Evolutionary conservation across 1,139 yeast genomes (phyloP).

Genomic region (Candida sp.): DNA sequence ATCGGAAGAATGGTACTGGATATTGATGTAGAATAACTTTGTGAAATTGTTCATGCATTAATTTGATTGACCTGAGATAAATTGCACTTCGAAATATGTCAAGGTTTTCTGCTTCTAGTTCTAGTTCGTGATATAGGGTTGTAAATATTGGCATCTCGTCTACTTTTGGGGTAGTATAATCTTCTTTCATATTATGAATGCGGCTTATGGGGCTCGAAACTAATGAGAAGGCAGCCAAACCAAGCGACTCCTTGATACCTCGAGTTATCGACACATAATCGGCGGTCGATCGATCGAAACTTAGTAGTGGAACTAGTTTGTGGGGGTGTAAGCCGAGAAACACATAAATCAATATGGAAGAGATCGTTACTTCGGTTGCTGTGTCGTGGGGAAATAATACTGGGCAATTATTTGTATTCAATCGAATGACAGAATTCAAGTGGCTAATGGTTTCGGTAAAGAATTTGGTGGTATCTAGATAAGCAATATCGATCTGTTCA

Average conservation of each 20-base stretch:
- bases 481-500: not conserved
- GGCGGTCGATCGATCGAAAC: not conserved
- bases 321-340: not conserved
- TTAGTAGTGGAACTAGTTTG: not conserved
- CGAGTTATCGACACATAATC: not conserved
- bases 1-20: slow-evolving; percentile 26
- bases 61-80: not conserved
- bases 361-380: not conserved
- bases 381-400: not conserved
- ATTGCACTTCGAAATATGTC: not conserved
- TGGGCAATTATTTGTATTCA: not conserved
- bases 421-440: not conserved
- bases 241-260: not conserved
- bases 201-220: not conserved
- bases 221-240: not conserved
- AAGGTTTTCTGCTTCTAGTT: not conserved
- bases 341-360: not conserved
- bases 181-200: not conserved
- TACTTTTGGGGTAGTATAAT: not conserved
- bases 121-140: not conserved
- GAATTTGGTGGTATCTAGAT: not conserved
- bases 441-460: not conserved
- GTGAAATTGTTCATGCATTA: not conserved
- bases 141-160: not conserved
- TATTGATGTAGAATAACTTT: slow-evolving; percentile 6